Evolutionary conservation across 202 grass and related monocot genomes (phyloP), one percentile per base, ranked within the genome.

Genomic region (Carex sylvatica): DNA sequence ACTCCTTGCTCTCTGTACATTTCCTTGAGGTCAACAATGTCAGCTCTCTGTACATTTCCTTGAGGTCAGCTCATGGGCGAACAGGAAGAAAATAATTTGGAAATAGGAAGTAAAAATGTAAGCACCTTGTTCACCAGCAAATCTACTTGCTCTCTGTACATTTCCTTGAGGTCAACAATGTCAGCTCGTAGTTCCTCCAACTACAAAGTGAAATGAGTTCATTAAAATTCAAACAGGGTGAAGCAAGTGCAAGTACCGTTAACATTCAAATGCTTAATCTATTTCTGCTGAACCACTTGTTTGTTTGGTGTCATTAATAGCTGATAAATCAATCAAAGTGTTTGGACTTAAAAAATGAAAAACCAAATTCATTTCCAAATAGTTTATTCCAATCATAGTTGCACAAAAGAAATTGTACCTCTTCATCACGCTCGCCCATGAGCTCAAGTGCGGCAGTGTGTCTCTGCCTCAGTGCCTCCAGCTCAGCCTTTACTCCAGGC

Each of bases 71-170:
- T n/a, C n/a, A n/a, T n/a, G n/a, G n/a, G 14, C 14, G 36, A 65
- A 22, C 4, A 70, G 6, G 2, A 36, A 83, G 66, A 49, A 64
- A 71, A 40, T 3, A 71, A 35, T 10, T 42, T 20, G 9, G 13
- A 51, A 69, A 3, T 58, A 58, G 2, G 2, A 68, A 18, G 16
- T 18, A 26, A 35, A 86, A 59, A 46, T 7, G 80, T 76, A 24
- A 65, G 83, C 88, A 99, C 96, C 96, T 91, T 94, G 86, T 94
- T 96, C 85, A 99, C 96, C 75, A 99, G 93, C 83, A 96, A 90
- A 95, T 96, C 91, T 42, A 99, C 96, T 93, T 99, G 96, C 80
- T 99, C 96, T 84, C 91, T 83, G 83, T 99, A 99, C 96, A 99
- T 99, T 70, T 99, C 96, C 84, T 99, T 99, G 28, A 99, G 83